These are phyloP conservation scores for Amanita rimosa DNA, from an alignment of 768 basidiomycete species.

Conservation along the genomic window DNA sequence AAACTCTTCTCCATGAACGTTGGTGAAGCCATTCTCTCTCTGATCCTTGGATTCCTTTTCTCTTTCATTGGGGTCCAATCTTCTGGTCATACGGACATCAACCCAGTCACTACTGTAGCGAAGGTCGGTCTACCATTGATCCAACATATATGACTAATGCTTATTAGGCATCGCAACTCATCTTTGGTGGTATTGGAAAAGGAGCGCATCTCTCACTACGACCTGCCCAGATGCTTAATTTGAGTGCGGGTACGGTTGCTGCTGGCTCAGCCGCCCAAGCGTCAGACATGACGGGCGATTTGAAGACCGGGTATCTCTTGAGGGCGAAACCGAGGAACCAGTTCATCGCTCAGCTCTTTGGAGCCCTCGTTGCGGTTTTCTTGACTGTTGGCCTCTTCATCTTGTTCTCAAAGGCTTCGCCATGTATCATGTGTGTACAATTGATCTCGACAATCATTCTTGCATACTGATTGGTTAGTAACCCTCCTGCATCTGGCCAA, in stretches of 20 bases:
- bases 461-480: slow-evolving; percentile 8
- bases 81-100: slow-evolving; percentile 47
- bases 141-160: not conserved
- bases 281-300: slow-evolving; percentile 55
- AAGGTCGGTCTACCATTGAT: slow-evolving; percentile 21
- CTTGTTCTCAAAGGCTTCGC: slow-evolving; percentile 49
- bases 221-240: slow-evolving; percentile 34
- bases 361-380: slow-evolving; percentile 50
- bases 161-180: slow-evolving; percentile 41
- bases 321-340: slow-evolving; percentile 53
- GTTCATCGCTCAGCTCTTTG: slow-evolving; percentile 48
- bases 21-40: slow-evolving; percentile 43
- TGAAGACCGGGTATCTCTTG: slow-evolving; percentile 62
- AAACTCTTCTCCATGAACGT: slow-evolving; percentile 47
- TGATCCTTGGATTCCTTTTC: slow-evolving; percentile 52
- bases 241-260: slow-evolving; percentile 41
- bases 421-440: slow-evolving; percentile 41
- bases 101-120: slow-evolving; percentile 48
- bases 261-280: slow-evolving; percentile 47
- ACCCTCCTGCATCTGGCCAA: slow-evolving; percentile 12
- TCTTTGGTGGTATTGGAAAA: slow-evolving; percentile 53
- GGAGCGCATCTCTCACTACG: slow-evolving; percentile 22
- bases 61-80: slow-evolving; percentile 59
- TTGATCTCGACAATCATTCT: not conserved
- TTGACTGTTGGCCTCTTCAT: slow-evolving; percentile 46